Evolutionary conservation across 2,329 filamentous ascomycete species (phyloP).

Genomic region (Stemphylium lycopersici): DNA sequence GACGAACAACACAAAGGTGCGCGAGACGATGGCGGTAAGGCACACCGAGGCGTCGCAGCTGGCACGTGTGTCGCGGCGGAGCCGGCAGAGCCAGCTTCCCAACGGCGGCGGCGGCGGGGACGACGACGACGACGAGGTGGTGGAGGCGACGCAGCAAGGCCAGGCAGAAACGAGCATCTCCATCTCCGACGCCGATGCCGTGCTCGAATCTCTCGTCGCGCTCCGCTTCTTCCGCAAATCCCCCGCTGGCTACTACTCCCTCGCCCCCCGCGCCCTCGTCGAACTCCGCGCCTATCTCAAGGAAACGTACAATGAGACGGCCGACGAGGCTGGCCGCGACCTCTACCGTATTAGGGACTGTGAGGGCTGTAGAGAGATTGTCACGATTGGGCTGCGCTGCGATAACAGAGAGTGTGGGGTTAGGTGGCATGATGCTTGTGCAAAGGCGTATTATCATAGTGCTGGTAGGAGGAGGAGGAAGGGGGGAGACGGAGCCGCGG

Average conservation of each 20-base stretch:
- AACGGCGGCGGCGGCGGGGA: constrained; percentile 22
- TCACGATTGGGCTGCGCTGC: constrained; percentile 66
- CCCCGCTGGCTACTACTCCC: constrained; percentile 71
- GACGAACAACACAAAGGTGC: constrained; percentile 77
- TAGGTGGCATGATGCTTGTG: constrained; percentile 45
- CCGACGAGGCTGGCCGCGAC: constrained; percentile 53
- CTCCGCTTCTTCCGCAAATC: constrained; percentile 88
- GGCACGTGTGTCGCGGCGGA: constrained; percentile 51
- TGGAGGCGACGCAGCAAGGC: constrained; percentile 48
- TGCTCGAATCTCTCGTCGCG: constrained; percentile 72
- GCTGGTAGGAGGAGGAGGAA: constrained; percentile 14
- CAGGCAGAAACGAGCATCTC: constrained; percentile 62
- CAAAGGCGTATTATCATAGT: constrained; percentile 36
- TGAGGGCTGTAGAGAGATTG: constrained; percentile 84
- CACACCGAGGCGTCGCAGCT: constrained; percentile 79
- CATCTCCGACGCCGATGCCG: constrained; percentile 75
- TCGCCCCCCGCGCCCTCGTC: constrained; percentile 79
- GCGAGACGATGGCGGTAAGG: constrained; percentile 83
- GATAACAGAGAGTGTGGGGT: constrained; percentile 36
- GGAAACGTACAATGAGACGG: constrained; percentile 85
- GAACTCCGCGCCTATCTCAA: constrained; percentile 84
- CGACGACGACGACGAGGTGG: no score
- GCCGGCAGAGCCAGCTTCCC: constrained; percentile 36
- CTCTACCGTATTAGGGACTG: constrained; percentile 79
- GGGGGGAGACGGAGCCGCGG: neutral